Conservation (phyloP, 306 rosid species). For the Castanea crenata region DNA sequence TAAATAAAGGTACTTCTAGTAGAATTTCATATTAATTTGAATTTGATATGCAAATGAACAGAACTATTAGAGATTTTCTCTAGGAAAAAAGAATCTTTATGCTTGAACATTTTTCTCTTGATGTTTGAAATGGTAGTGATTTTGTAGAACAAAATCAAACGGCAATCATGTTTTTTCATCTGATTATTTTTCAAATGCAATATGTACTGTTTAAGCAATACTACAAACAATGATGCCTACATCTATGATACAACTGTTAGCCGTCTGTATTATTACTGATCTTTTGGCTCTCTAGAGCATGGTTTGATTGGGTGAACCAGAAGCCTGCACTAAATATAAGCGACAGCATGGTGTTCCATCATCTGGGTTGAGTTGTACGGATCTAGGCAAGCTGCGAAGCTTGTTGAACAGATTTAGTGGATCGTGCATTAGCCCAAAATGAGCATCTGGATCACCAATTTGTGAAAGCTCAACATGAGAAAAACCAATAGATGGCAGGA, state of each 20-base stretch:
- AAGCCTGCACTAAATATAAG: constrained; percentile 86
- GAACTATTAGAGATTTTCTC: not conserved
- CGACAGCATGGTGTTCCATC: constrained; percentile 92
- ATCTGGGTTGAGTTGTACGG: constrained; percentile 77
- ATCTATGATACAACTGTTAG: constrained; percentile 22
- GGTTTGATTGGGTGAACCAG: constrained; percentile 71
- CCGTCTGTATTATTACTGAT: constrained; percentile 28
- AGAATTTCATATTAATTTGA: not conserved
- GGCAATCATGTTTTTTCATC: not conserved
- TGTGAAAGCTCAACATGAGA: constrained; percentile 76
- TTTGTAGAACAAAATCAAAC: not conserved
- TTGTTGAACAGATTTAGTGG: constrained; percentile 83
- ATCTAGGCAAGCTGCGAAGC: constrained; percentile 84
- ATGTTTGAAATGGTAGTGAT: too few relatives aligned
- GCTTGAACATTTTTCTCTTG: not conserved
- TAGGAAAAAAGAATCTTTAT: not conserved
- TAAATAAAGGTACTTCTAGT: not conserved
- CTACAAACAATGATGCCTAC: constrained; percentile 35
- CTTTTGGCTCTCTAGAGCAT: constrained; percentile 26
- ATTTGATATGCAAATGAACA: not conserved
- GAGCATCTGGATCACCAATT: constrained; percentile 97
- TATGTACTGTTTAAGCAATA: constrained; percentile 18
- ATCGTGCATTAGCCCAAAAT: constrained; percentile 80
- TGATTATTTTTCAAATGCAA: constrained; percentile 15
- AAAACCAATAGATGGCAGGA: constrained; percentile 90